A percentile compares a stretch with the other conserved stretches of the same genome.
phyloP scores from a whole-genome alignment of 1,139 yeast species.

The Taiozyma sp. region DNA sequence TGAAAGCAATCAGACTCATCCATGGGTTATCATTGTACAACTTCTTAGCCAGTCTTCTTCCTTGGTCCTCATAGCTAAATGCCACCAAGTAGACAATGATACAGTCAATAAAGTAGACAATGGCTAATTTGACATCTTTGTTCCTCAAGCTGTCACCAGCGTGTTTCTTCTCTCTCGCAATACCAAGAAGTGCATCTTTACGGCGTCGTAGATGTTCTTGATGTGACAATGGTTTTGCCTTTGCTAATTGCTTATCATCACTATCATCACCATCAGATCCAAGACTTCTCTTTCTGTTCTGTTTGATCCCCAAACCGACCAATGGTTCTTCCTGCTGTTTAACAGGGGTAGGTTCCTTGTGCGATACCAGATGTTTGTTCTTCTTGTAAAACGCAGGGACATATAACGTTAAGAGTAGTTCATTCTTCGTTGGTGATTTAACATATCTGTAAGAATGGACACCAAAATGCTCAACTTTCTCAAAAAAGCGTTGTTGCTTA shows the following conservation, averaged over 20 bases:
- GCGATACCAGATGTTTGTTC: neutral
- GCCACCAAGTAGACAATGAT: constrained; percentile 18
- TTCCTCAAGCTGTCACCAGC: constrained; percentile 13
- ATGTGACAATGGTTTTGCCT: neutral
- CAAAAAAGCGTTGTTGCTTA: constrained; percentile 1
- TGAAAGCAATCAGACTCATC: constrained; percentile 14
- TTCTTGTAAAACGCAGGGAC: constrained; percentile 15
- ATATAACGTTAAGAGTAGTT: constrained; percentile 9
- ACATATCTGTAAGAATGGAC: constrained; percentile 8
- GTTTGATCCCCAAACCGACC: neutral
- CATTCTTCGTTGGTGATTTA: neutral
- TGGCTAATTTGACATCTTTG: constrained; percentile 1
- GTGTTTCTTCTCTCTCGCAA: constrained; percentile 18
- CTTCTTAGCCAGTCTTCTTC: constrained; percentile 11
- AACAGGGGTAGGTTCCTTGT: neutral
- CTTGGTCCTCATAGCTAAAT: constrained; percentile 18
- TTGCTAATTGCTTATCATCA: neutral
- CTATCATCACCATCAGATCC: neutral
- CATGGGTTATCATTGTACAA: constrained; percentile 13
- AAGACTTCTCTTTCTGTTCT: neutral
- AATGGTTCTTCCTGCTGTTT: neutral
- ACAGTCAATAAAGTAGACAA: constrained; percentile 14
- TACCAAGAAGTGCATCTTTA: constrained; percentile 5
- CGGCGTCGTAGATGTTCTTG: constrained; percentile 1
- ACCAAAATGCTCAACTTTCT: constrained; percentile 10